Evolutionary conservation across 176 grass and related monocot species (phyloP), one percentile per base, ranked within the genome.

Genomic region (Bolboschoenus planiculmis): DNA sequence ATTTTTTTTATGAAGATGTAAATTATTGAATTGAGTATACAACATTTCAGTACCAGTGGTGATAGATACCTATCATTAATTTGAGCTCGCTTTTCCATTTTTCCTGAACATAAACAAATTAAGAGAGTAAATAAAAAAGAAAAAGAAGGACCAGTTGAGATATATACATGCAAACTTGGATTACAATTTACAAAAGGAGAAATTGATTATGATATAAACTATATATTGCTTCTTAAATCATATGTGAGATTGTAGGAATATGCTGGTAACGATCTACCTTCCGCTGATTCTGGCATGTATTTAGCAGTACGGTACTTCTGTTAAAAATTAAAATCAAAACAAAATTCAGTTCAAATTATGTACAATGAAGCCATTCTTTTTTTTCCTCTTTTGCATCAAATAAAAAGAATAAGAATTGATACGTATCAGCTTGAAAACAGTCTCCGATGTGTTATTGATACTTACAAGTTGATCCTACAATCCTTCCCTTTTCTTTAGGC

Each of bases 281-380:
- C 95, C 8, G 85, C 50, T 10, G 87, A 90, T 13, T 88, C 92
- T 23, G 92, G 92, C 51, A 89, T 91, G 88, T 91, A 89, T 63
- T 94, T 97, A 0, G 90, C 95, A 34, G 72, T 87, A 18, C 95
- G 92, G 53, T 91, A 97, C 79, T 97, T 97, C 95, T 97, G 91
- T 3, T 58, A 73, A 55, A 34, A 21, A 33, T 64, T 23, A 83
- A 39, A 62, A 27, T 24, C n/a, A 3, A 37, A 81, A 63, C 18
- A 10, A 63, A 51, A 18, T 50, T 53, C 27, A 53, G 24, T 77
- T 33, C 4, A 77, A 77, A 31, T 33, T 53, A 33, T 77, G 72
- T 44, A 9, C 51, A 50, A 33, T 10, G 20, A 3, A 9, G 1
- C 33, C 26, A 74, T 48, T 29, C 10, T 27, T 63, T 26, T 62